Percentiles rank a stretch among this genome's conserved stretches.
These are phyloP conservation scores for Manihot esculenta DNA, from an alignment of 441 rosid genomes.

Conservation along the genomic window DNA sequence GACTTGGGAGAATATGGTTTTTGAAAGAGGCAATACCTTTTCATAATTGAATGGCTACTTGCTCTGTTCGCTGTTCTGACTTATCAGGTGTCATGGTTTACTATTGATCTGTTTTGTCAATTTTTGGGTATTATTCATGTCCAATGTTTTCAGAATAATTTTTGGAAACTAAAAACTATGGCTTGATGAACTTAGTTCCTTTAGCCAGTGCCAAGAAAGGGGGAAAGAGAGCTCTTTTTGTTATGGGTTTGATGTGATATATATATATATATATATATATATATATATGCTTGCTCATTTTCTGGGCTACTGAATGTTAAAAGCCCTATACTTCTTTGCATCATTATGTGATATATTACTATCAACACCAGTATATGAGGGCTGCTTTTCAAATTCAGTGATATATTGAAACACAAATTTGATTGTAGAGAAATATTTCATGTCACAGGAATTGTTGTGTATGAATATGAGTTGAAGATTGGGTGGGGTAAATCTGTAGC, in stretches of 20 bases:
- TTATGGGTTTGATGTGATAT: neutral
- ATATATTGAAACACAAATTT: slow-evolving; percentile 17
- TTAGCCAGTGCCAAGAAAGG: neutral
- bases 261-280: no score
- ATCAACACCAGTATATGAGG: neutral
- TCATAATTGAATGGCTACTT: neutral
- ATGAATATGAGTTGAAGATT: slow-evolving; percentile 93
- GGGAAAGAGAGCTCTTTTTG: neutral
- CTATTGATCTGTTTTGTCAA: neutral
- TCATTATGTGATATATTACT: slow-evolving; percentile 5
- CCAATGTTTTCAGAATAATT: slow-evolving; percentile 1
- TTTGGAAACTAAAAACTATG: neutral
- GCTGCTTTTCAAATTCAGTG: slow-evolving; percentile 11
- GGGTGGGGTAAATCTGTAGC: slow-evolving; percentile 99
- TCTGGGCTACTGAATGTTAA: neutral
- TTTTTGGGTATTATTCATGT: neutral
- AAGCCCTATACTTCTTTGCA: neutral
- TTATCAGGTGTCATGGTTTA: neutral
- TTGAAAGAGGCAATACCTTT: neutral
- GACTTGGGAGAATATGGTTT: neutral
- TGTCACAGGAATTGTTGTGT: slow-evolving; percentile 83
- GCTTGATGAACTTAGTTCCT: neutral
- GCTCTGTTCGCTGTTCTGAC: neutral
- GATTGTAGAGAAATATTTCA: slow-evolving; percentile 9
- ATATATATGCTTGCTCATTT: no score